Evolutionary conservation across 2,329 filamentous ascomycete species (phyloP).

Genomic region (Neonectria faginata): DNA sequence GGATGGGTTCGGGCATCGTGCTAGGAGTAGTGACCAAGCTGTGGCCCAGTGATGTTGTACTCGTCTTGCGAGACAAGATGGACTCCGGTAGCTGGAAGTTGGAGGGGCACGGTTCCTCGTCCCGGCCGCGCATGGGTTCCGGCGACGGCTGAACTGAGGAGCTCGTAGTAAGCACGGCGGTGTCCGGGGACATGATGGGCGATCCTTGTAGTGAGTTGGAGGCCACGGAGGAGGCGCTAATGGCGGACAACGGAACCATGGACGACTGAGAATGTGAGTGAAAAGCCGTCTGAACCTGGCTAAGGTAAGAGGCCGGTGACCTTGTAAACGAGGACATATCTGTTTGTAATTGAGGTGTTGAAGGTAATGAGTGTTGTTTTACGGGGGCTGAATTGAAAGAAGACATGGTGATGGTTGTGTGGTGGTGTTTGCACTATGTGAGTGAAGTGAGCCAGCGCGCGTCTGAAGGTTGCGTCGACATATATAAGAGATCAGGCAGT

Average conservation of each 20-base stretch:
- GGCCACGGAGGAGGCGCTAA: slow-evolving; percentile 67
- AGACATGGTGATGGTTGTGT: slow-evolving; percentile 41
- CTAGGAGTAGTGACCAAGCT: slow-evolving; percentile 67
- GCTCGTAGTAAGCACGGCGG: slow-evolving; percentile 65
- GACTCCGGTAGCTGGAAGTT: slow-evolving; percentile 80
- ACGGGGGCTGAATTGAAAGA: slow-evolving; percentile 42
- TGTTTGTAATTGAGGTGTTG: slow-evolving; percentile 44
- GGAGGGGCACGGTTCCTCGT: slow-evolving; percentile 62
- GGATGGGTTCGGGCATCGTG: slow-evolving; percentile 63
- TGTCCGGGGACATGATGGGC: slow-evolving; percentile 68
- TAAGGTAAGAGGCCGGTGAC: slow-evolving; percentile 58
- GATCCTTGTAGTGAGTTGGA: slow-evolving; percentile 68
- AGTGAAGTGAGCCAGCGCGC: slow-evolving; percentile 41
- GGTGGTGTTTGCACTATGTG: slow-evolving; percentile 40
- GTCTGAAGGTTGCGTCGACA: slow-evolving; percentile 51
- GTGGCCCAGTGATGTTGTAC: slow-evolving; percentile 73
- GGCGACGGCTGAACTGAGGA: slow-evolving; percentile 76
- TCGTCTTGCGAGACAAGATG: slow-evolving; percentile 70
- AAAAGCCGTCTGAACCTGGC: slow-evolving; percentile 61
- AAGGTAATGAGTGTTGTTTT: slow-evolving; percentile 37
- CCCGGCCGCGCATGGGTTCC: slow-evolving; percentile 68
- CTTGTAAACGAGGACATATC: slow-evolving; percentile 58
- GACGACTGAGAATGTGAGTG: slow-evolving; percentile 52
- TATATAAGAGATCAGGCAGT: slow-evolving; percentile 52
- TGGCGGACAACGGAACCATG: slow-evolving; percentile 62